A percentile compares a stretch with the other conserved stretches of the same genome.
Conservation (phyloP, 805 yeast genomes). For the Zygoascus flipseniorum region DNA sequence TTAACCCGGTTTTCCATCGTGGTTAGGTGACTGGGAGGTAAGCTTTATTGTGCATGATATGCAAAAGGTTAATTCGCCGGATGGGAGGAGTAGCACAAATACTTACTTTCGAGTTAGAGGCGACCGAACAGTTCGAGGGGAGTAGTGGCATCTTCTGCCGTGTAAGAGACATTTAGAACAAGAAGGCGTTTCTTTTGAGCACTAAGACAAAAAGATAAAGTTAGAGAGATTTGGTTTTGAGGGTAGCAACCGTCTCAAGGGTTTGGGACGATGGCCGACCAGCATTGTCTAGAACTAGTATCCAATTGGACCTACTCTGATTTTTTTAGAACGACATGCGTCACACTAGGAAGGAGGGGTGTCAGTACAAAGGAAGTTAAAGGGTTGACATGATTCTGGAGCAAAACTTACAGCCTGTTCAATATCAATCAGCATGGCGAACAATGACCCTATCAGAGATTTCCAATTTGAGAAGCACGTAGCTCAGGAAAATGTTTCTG, state of each 20-base stretch:
- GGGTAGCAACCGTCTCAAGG: too few relatives aligned
- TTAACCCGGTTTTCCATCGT: conserved; percentile 55
- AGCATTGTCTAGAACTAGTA: too few relatives aligned
- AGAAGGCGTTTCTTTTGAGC: conserved; percentile 70
- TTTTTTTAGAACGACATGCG: conserved; percentile 70
- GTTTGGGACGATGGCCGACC: too few relatives aligned
- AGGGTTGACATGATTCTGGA: too few relatives aligned
- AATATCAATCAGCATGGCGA: conserved; percentile 13
- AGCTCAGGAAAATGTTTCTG: too few relatives aligned
- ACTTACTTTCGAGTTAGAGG: conserved; percentile 63
- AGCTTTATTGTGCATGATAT: too few relatives aligned
- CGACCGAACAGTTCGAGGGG: conserved; percentile 69
- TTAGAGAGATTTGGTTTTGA: not conserved
- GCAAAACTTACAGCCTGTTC: conserved; percentile 24
- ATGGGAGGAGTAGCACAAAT: too few relatives aligned
- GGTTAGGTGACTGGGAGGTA: conserved; percentile 46
- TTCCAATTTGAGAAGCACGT: too few relatives aligned
- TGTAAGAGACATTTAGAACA: conserved; percentile 69
- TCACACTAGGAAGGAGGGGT: conserved; percentile 44
- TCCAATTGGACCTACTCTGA: conserved; percentile 32
- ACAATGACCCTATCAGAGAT: too few relatives aligned
- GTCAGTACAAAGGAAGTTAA: too few relatives aligned
- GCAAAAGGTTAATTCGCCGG: too few relatives aligned
- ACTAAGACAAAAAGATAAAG: conserved; percentile 22
- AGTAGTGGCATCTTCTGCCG: conserved; percentile 66